Evolutionary conservation across 2,329 filamentous ascomycete species (phyloP).

Genomic region (Gliomastix tumulicola): DNA sequence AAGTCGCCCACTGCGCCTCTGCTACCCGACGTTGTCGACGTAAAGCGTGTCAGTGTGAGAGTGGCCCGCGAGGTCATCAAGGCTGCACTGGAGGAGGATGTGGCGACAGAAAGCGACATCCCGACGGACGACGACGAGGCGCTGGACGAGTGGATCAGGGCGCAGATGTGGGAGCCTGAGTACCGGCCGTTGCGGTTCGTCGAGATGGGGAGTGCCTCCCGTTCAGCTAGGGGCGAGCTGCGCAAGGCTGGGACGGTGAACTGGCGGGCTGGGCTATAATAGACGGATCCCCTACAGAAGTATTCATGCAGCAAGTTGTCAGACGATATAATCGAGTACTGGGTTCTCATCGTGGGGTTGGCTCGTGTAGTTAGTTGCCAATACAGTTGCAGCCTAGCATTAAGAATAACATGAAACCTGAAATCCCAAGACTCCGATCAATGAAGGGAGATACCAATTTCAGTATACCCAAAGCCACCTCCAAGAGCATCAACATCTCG

Average conservation of each 20-base stretch:
- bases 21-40: slow-evolving; percentile 68
- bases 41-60: slow-evolving; percentile 67
- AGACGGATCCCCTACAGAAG: too few species aligned
- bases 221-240: slow-evolving; percentile 41
- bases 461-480: too few species aligned
- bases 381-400: background rate
- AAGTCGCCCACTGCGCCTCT: slow-evolving; percentile 56
- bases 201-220: slow-evolving; percentile 38
- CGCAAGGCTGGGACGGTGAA: slow-evolving; percentile 18
- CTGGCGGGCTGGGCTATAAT: background rate
- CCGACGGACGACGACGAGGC: slow-evolving; percentile 46
- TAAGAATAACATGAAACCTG: too few species aligned
- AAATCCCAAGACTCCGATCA: too few species aligned
- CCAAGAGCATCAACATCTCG: too few species aligned
- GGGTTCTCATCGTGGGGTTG: too few species aligned
- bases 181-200: slow-evolving; percentile 61
- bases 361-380: background rate
- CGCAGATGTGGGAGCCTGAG: slow-evolving; percentile 73
- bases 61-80: slow-evolving; percentile 72
- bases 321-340: too few species aligned
- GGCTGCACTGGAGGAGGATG: slow-evolving; percentile 60
- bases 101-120: slow-evolving; percentile 60
- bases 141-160: slow-evolving; percentile 63
- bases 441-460: too few species aligned
- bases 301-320: too few species aligned